Base-by-base conservation (phyloP, 2,329 filamentous ascomycete genomes). In the Phoma sp. region DNA sequence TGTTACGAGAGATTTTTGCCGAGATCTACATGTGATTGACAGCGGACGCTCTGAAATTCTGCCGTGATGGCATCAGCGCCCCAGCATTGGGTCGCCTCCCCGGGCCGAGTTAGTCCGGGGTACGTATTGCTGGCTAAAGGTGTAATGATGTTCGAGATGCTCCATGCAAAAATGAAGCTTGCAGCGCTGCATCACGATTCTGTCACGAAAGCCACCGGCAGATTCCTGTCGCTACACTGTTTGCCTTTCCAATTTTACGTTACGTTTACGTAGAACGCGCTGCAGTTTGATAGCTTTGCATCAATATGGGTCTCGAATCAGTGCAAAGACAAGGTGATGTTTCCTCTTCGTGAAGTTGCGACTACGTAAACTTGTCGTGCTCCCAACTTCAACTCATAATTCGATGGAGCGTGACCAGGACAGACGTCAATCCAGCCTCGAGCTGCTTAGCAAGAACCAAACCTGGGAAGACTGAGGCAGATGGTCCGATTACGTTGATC, bases 21-120 rank as follows among this genome's bases (percentile, higher is more conserved):
- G 40, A 52, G 59, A 61, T 61, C 59, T 54, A 58, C 65, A 59
- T 67, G 62, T 67, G 61, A 59, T 54, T 52, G 42, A 64, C 51
- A 49, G 49, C 45, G 37, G 55, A 58, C 44, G 57, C 42, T 37
- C 41, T 36, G 43, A 46, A 8, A 8, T 42, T 45, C 13, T 30
- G 36, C 27, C 27, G 24, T 27, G 40, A 48, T 41, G 51, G 39
- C 46, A 55, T 36, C 37, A 40, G 35, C 27, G n/a, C 25, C 48
- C 41, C 46, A 57, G 23, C 36, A 18, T 35, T 54, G 46, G 48
- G 35, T 18, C 24, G 38, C 18, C 18, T 18, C 39, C 13, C 36
- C 56, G 58, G 58, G 53, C 64, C 64, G 62, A 57, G 48, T 60
- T 57, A 54, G 55, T 62, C 62, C 58, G 58, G 46, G 44, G 43